Conservation (phyloP, 352 stramenopile genomes). For the Saprolegnia parasitica region DNA sequence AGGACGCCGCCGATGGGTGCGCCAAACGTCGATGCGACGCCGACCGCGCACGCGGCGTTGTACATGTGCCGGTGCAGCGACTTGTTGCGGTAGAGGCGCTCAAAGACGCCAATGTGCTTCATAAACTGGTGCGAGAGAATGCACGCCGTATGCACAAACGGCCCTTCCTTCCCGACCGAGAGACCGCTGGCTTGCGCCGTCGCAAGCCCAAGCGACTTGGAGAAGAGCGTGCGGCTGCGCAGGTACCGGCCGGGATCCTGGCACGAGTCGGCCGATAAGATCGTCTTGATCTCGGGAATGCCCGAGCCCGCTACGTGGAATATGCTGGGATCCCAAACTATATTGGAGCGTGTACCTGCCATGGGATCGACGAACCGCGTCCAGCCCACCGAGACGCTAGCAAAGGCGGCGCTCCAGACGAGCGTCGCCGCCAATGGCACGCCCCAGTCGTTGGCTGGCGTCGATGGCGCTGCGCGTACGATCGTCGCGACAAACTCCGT, state of each 20-base stretch:
- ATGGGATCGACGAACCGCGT: slow-evolving; percentile 39
- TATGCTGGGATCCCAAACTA: not conserved
- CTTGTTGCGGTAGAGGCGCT: slow-evolving; percentile 49
- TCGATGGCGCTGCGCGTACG: not conserved
- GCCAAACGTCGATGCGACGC: slow-evolving; percentile 90
- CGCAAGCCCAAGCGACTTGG: slow-evolving; percentile 90
- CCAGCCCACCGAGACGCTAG: slow-evolving; percentile 39
- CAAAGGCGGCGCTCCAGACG: slow-evolving; percentile 38
- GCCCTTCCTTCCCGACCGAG: slow-evolving; percentile 96
- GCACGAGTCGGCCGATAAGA: slow-evolving; percentile 73
- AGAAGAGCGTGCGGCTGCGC: slow-evolving; percentile 73
- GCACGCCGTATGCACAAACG: slow-evolving; percentile 97
- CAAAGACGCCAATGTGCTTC: slow-evolving; percentile 57
- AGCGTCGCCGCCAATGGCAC: slow-evolving; percentile 35
- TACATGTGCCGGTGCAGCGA: slow-evolving; percentile 79
- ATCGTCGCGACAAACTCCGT: slow-evolving; percentile 29
- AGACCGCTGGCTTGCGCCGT: slow-evolving; percentile 92
- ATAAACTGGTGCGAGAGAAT: slow-evolving; percentile 91
- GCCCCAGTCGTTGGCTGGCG: slow-evolving; percentile 25
- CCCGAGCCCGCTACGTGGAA: slow-evolving; percentile 59
- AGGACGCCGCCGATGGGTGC: slow-evolving; percentile 91
- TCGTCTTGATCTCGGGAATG: slow-evolving; percentile 86
- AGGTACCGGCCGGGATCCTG: slow-evolving; percentile 84
- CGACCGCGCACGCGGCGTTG: slow-evolving; percentile 88
- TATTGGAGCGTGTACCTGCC: slow-evolving; percentile 13